Conservation (phyloP, 176 grass and related monocot genomes). For the Carex scoparia region DNA sequence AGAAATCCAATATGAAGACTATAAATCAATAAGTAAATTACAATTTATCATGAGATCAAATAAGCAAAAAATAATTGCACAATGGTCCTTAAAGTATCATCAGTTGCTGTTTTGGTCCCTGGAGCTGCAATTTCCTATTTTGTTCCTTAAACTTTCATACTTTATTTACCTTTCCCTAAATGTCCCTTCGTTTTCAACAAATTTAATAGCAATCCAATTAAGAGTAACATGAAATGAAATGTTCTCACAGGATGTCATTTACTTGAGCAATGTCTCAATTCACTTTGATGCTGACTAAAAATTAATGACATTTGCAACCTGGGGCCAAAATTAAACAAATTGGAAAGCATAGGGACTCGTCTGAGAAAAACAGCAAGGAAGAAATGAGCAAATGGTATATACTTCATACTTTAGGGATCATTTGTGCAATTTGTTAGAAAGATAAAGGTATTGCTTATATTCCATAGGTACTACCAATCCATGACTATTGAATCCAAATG, state of each 20-base stretch:
- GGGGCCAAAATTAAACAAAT: background rate
- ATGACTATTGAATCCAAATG: slow-evolving; percentile 87
- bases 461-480: slow-evolving; percentile 40
- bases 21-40: background rate
- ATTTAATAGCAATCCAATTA: background rate
- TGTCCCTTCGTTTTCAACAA: background rate
- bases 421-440: background rate
- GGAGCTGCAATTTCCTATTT: background rate
- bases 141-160: background rate
- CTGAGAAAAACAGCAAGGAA: background rate
- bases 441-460: background rate
- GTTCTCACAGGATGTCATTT: background rate
- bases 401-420: background rate
- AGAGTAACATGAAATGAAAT: background rate
- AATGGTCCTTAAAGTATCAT: background rate
- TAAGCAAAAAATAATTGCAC: background rate
- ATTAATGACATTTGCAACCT: background rate
- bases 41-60: background rate
- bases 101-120: background rate
- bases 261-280: background rate
- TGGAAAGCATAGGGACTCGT: background rate
- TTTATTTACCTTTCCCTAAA: background rate
- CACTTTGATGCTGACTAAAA: background rate
- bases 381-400: background rate
- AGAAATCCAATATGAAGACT: background rate